phyloP scores from a whole-genome alignment of 352 stramenopile species.

The Pythium plurisporium region DNA sequence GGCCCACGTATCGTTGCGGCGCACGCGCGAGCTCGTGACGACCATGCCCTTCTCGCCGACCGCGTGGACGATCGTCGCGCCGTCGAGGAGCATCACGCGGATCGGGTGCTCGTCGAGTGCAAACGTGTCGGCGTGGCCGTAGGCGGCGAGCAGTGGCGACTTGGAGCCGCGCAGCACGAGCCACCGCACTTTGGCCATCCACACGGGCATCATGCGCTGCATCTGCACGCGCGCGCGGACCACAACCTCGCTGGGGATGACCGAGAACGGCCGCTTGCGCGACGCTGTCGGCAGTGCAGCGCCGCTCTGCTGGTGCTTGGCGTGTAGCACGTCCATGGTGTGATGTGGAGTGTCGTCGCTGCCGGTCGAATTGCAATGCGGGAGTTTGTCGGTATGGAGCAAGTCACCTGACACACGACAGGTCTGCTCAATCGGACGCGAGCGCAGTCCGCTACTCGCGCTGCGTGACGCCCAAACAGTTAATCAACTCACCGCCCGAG shows the following conservation, averaged over 20 bases:
- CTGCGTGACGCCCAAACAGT: no score
- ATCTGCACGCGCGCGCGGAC: constrained; percentile 41
- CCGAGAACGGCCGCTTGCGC: constrained; percentile 17
- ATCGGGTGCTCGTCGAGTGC: constrained; percentile 36
- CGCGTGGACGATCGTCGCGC: constrained; percentile 37
- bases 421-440: not conserved
- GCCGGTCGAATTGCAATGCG: no score
- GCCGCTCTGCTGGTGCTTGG: constrained; percentile 12
- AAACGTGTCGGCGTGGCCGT: constrained; percentile 32
- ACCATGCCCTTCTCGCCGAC: constrained; percentile 45
- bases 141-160: constrained; percentile 48
- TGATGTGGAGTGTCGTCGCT: not conserved
- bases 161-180: constrained; percentile 61
- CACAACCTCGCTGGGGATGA: constrained; percentile 52
- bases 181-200: constrained; percentile 49
- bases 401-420: no score
- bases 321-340: constrained; percentile 13
- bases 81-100: constrained; percentile 48
- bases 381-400: no score
- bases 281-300: not conserved
- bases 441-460: not conserved
- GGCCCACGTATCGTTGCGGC: constrained; percentile 47
- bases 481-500: not conserved
- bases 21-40: constrained; percentile 45
- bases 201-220: constrained; percentile 46